phyloP scores from a whole-genome alignment of 2,329 filamentous ascomycete genomes.

The Mycosphaerelloides madeirae region DNA sequence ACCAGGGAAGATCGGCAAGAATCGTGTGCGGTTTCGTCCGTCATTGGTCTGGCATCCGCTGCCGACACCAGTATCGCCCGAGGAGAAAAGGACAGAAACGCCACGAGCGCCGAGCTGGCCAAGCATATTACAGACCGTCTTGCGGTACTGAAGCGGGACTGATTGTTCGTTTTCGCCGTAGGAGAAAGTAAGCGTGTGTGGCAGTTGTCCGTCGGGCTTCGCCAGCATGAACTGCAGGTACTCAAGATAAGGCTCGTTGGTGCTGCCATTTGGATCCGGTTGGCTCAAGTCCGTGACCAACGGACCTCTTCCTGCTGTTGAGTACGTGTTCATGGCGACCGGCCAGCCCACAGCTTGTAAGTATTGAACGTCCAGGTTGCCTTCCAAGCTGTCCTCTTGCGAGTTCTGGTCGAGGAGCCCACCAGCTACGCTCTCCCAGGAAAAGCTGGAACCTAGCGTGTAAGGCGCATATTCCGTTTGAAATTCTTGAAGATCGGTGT shows the following conservation, averaged over 20 bases:
- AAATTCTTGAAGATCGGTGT: constrained; percentile 54
- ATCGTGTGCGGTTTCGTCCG: constrained; percentile 40
- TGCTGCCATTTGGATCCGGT: constrained; percentile 37
- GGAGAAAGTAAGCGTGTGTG: constrained; percentile 58
- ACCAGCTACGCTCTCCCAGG: constrained; percentile 51
- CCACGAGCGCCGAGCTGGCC: constrained; percentile 63
- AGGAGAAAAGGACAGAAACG: constrained; percentile 58
- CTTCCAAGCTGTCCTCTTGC: constrained; percentile 46
- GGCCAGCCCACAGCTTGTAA: constrained; percentile 52
- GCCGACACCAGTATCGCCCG: constrained; percentile 58
- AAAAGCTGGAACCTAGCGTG: constrained; percentile 49
- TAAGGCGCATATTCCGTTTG: constrained; percentile 49
- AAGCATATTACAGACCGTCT: constrained; percentile 59
- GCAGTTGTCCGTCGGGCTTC: constrained; percentile 51
- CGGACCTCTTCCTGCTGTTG: constrained; percentile 49
- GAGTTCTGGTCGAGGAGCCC: constrained; percentile 46
- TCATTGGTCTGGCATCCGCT: constrained; percentile 44
- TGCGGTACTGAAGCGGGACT: constrained; percentile 55
- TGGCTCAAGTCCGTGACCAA: constrained; percentile 45
- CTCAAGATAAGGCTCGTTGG: constrained; percentile 63
- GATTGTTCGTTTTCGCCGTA: constrained; percentile 64
- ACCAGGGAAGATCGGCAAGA: constrained; percentile 44
- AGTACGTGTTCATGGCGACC: constrained; percentile 55
- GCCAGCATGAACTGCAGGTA: constrained; percentile 56
- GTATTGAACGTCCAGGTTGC: constrained; percentile 61